Evolutionary conservation across 768 basidiomycete species (phyloP), one percentile per base, ranked within the genome.

Genomic region (Butyriboletus loyo): DNA sequence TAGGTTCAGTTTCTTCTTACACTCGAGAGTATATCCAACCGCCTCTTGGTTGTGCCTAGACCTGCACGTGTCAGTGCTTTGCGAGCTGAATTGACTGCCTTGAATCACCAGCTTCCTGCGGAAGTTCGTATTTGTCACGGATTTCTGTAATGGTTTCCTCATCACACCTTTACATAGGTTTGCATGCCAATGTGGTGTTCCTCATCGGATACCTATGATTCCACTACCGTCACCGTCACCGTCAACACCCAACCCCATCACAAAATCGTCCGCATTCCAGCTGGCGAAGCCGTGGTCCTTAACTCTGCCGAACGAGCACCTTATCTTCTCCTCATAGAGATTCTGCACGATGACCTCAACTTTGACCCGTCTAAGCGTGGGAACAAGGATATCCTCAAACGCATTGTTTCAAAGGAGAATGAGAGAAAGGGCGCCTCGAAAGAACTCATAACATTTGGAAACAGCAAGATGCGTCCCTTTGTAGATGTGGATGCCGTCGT

Each of bases 291-390:
- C 51, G 97, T 98, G 40, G 97, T 98, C 10, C 80, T 99, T 25
- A 99, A 99, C 67, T 98, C 96, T 19, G 97, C 97, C 4, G 95
- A 99, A 70, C 82, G 90, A 32, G 94, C 93, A 0, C 97, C 97
- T 5, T 99, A 91, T 66, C 78, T 99, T 19, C 80, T 99, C 22
- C 78, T 95, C 55, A 82, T 98, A 52, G 97, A 99, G 70, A 87
- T 98, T 40, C 77, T 98, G 28, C 82, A 84, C 55, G 86, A 84
- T 30, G 96, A 98, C 61, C 79, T 99, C 31, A 90, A 96, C 67
- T 98, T 99, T 66, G 90, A 97, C 63, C 91, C 96, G 1, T 67
- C 72, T 11, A 89, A 86, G 64, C 77, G 93, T 44, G 75, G 79
- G 22, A 99, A 99, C 70, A 87, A 85, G 65, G 94, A 98, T 50